Evolutionary conservation across 306 rosid genomes (phyloP).

Genomic region (Lathyrus sativus): DNA sequence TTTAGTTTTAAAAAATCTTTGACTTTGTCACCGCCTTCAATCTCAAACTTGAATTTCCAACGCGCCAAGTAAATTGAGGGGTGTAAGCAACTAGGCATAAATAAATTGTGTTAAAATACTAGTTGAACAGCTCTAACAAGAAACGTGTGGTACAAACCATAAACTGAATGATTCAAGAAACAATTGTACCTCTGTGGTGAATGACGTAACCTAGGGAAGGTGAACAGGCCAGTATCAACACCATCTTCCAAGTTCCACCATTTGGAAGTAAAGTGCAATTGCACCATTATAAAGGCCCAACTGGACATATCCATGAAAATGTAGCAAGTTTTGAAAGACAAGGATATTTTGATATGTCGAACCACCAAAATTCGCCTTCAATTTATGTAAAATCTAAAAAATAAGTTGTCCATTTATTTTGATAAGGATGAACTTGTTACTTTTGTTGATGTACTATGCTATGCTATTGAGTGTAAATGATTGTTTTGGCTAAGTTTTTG

Average conservation of each 20-base stretch:
- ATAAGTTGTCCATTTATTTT: too few relatives aligned
- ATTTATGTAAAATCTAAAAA: too few relatives aligned
- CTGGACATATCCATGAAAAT: conserved; percentile 57
- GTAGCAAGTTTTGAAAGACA: too few relatives aligned
- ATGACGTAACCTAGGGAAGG: conserved; percentile 50
- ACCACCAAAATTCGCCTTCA: too few relatives aligned
- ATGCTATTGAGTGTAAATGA: too few relatives aligned
- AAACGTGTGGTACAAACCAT: background rate
- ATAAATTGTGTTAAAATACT: background rate
- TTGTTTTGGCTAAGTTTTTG: too few relatives aligned
- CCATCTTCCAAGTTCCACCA: conserved; percentile 67
- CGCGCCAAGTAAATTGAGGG: background rate
- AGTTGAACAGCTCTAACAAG: background rate
- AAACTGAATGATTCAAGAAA: conserved; percentile 1
- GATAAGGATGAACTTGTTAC: too few relatives aligned
- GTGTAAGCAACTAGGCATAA: background rate
- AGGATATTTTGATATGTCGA: too few relatives aligned
- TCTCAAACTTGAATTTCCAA: background rate
- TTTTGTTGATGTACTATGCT: too few relatives aligned
- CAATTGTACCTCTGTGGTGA: background rate
- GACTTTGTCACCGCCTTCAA: background rate
- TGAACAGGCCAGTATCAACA: conserved; percentile 65
- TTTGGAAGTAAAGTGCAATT: conserved; percentile 82
- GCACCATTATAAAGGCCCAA: conserved; percentile 66
- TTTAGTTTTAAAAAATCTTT: background rate